A percentile compares a stretch with the other conserved stretches of the same genome.
These are phyloP conservation scores for Hemileccinum impolitum DNA, from an alignment of 768 basidiomycete genomes.

Conservation along the genomic window DNA sequence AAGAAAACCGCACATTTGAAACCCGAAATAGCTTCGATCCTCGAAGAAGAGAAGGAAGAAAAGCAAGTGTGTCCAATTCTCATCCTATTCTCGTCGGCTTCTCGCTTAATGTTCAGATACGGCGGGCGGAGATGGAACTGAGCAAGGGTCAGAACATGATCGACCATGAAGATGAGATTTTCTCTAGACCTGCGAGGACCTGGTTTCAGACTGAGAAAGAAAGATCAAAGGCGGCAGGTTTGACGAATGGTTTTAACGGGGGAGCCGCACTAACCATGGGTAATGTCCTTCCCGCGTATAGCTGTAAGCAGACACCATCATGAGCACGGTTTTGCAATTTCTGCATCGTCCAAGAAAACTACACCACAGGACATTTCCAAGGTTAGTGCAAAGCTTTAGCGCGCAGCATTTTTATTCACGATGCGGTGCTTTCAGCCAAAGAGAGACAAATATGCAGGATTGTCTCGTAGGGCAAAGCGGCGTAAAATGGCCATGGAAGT, in stretches of 20 bases:
- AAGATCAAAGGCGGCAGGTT: conserved; percentile 78
- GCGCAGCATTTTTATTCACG: conserved; percentile 4
- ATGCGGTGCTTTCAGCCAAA: conserved; percentile 48
- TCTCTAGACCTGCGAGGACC: conserved; percentile 89
- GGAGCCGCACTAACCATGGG: conserved; percentile 5
- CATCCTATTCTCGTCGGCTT: neutral
- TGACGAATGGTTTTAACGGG: neutral
- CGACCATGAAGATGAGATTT: conserved; percentile 90
- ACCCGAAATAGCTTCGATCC: conserved; percentile 70
- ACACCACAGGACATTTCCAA: conserved; percentile 34
- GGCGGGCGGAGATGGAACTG: conserved; percentile 93
- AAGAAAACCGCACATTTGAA: conserved; percentile 69
- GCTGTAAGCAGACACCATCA: conserved; percentile 76
- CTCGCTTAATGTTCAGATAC: conserved; percentile 48
- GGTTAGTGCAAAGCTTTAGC: conserved; percentile 29
- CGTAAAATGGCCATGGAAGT: conserved; percentile 84
- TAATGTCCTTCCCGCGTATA: conserved; percentile 27
- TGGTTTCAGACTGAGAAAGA: conserved; percentile 95
- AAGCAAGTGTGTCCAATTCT: conserved; percentile 59
- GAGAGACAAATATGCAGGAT: conserved; percentile 74
- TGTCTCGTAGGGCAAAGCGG: conserved; percentile 85
- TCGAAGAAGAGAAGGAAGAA: conserved; percentile 94
- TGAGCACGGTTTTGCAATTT: conserved; percentile 47
- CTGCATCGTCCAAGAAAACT: conserved; percentile 38
- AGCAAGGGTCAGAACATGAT: conserved; percentile 94